phyloP scores from a whole-genome alignment of 306 rosid species.

The Phaseolus lunatus region DNA sequence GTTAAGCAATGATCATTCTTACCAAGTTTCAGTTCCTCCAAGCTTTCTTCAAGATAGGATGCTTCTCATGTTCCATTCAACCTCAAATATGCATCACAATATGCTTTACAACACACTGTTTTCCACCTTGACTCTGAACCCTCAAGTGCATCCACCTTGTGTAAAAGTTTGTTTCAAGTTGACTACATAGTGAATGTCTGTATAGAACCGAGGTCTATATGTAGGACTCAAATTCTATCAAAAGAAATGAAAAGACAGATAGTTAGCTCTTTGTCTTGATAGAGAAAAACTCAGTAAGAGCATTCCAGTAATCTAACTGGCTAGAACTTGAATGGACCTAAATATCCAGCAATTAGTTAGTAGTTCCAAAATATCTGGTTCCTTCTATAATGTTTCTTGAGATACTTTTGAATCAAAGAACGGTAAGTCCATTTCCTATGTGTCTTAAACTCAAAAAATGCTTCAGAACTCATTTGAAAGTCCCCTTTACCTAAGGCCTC shows the following conservation, averaged over 20 bases:
- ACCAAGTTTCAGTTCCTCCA: not conserved
- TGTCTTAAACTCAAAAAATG: constrained; percentile 67
- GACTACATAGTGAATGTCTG: not conserved
- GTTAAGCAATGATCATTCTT: not conserved
- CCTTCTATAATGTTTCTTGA: constrained; percentile 69
- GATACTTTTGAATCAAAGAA: constrained; percentile 60
- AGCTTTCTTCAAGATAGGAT: constrained; percentile 10
- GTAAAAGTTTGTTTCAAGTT: constrained; percentile 21
- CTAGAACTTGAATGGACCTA: constrained; percentile 25
- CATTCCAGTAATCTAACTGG: not conserved
- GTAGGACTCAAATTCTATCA: constrained; percentile 10
- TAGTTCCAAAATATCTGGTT: constrained; percentile 90
- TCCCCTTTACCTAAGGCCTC: constrained; percentile 95
- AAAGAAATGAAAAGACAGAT: not conserved
- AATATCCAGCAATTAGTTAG: constrained; percentile 45
- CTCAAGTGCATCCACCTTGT: constrained; percentile 20
- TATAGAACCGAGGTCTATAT: constrained; percentile 8
- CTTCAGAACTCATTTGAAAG: constrained; percentile 81
- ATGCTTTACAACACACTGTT: not conserved
- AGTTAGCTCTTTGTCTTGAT: not conserved
- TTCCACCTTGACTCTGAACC: not conserved
- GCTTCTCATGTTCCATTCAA: not conserved
- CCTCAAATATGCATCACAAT: not conserved
- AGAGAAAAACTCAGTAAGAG: not conserved
- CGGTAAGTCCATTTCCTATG: constrained; percentile 69